phyloP scores from a whole-genome alignment of 441 rosid genomes.

The Rhodomyrtus psidioides region DNA sequence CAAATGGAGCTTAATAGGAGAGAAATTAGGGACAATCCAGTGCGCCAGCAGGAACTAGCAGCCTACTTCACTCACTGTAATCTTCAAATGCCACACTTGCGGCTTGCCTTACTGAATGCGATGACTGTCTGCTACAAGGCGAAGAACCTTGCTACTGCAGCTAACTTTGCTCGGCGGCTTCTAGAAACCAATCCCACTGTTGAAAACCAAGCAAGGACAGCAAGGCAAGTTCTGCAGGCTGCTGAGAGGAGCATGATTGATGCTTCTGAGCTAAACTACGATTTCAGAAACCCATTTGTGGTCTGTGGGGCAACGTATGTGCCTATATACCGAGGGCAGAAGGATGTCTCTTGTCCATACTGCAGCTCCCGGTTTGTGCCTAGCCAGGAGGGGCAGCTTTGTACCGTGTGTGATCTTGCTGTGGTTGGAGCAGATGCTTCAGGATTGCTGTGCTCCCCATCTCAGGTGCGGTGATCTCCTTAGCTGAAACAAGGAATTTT shows the following conservation, averaged over 20 bases:
- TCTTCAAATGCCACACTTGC: conserved; percentile 64
- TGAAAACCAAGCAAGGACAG: conserved; percentile 62
- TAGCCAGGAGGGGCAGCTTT: conserved; percentile 58
- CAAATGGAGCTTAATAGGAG: conserved; percentile 69
- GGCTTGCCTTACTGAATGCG: conserved; percentile 69
- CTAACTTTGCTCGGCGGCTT: conserved; percentile 63
- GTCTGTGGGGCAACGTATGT: conserved; percentile 78
- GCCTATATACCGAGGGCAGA: conserved; percentile 86
- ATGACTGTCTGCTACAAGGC: conserved; percentile 66
- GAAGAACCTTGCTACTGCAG: conserved; percentile 65
- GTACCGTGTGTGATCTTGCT: conserved; percentile 79
- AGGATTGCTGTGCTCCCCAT: conserved; percentile 61
- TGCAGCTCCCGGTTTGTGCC: conserved; percentile 76
- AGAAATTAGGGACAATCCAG: conserved; percentile 49
- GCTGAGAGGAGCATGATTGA: conserved; percentile 77
- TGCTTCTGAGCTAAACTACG: conserved; percentile 55
- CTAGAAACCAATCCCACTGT: conserved; percentile 61
- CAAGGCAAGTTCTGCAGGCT: conserved; percentile 69
- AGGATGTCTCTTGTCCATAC: conserved; percentile 73
- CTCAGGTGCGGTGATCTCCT: conserved; percentile 48
- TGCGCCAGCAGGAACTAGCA: conserved; percentile 81
- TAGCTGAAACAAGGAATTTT: conserved; percentile 1
- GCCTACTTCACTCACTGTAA: conserved; percentile 88
- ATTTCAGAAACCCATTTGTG: conserved; percentile 82
- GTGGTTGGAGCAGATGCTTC: conserved; percentile 86